Base-by-base conservation (phyloP, 306 rosid species). In the Echinosophora koreensis region DNA sequence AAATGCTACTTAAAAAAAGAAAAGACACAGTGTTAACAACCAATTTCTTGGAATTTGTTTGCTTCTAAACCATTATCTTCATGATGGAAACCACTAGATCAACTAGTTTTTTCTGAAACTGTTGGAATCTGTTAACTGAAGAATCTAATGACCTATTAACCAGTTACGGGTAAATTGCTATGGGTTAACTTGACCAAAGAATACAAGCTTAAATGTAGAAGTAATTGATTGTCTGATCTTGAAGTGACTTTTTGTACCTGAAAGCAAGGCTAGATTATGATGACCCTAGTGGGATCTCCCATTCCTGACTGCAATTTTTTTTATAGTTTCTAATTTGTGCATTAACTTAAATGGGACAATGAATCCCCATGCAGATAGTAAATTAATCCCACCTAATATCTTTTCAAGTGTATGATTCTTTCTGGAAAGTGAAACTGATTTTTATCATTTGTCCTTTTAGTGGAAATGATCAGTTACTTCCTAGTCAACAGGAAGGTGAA, bases 401-500 rank as follows among this genome's bases (percentile, higher is more conserved):
- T 15, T 65, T 61, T 35, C 69, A 73, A 73, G 68, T 41, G 39
- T 70, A 47, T 71, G 59, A 50, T 42, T 61, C 55, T 66, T 60
- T 79, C 10, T 62, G 61, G 17, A 76, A 42, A 60, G 37, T 52
- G 66, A 58, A 49, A 64, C 78, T 86, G 81, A 74, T 67, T 37
- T 78, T 77, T 69, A 37, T 50, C 74, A 22, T 84, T 77, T 84
- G 60, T 72, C 17, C 68, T 81, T 74, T 70, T 73, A 95, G 99
- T 65, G 97, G 92, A 71, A 86, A 73, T 68, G 97, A 95, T 77
- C 88, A 50, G 54, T 86, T 95, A 84, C 87, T 95, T 17, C 92
- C 97, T 27, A 90, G 92, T 69, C 78, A 51, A 55, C 86, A 76
- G 70, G 97, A 95, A 85, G 96, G 89, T 61, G 83, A 84, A 84